A percentile compares a stretch with the other conserved stretches of the same genome.
phyloP scores from a whole-genome alignment of 2,329 filamentous ascomycete species.

The Aspergillus fijiensis region DNA sequence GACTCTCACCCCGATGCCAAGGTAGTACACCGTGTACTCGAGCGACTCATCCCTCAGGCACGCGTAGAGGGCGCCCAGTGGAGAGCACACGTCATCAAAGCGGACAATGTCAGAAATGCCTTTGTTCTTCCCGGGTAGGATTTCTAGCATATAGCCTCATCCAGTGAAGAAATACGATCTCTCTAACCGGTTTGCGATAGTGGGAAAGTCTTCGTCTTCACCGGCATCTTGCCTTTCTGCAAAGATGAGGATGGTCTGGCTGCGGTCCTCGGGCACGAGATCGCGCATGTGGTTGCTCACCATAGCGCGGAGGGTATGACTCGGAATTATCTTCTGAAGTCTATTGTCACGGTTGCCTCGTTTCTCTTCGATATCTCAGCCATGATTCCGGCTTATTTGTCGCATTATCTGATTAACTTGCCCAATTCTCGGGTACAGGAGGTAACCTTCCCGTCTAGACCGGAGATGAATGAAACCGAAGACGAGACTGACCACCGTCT shows the following conservation, averaged over 20 bases:
- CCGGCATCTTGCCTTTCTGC: slow-evolving; percentile 60
- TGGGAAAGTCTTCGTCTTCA: slow-evolving; percentile 65
- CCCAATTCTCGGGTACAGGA: slow-evolving; percentile 61
- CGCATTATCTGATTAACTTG: slow-evolving; percentile 50
- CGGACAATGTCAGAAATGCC: slow-evolving; percentile 52
- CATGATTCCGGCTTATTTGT: slow-evolving; percentile 43
- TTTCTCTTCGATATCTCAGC: slow-evolving; percentile 42
- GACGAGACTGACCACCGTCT: slow-evolving; percentile 10
- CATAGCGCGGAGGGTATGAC: slow-evolving; percentile 58
- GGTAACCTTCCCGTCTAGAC: slow-evolving; percentile 26
- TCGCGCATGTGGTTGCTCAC: slow-evolving; percentile 62
- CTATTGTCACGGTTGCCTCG: slow-evolving; percentile 28
- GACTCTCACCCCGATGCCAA: slow-evolving; percentile 49
- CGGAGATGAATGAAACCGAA: neutral
- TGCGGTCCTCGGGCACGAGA: slow-evolving; percentile 63
- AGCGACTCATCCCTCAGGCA: slow-evolving; percentile 54
- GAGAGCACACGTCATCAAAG: slow-evolving; percentile 61
- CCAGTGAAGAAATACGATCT: slow-evolving; percentile 2
- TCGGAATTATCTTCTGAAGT: slow-evolving; percentile 35
- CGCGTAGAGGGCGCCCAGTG: slow-evolving; percentile 49
- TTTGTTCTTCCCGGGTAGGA: slow-evolving; percentile 61
- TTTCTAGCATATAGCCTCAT: neutral
- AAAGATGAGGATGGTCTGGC: slow-evolving; percentile 58
- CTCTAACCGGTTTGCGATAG: slow-evolving; percentile 24
- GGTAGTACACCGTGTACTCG: slow-evolving; percentile 54